phyloP scores from a whole-genome alignment of 164 flowering plant species.

The Akebia trifoliata region DNA sequence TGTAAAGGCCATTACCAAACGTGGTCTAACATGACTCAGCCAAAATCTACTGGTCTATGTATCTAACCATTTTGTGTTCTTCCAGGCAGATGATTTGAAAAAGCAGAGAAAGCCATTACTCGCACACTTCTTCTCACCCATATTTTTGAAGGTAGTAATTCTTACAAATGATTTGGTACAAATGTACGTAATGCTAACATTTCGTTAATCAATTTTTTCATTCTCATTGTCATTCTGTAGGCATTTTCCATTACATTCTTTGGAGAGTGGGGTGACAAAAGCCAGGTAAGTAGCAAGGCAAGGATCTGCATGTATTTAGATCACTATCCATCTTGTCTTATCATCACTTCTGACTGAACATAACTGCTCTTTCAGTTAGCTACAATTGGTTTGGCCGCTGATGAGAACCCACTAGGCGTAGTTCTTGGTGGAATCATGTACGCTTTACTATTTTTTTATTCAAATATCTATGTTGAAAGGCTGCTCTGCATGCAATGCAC shows the following conservation, averaged over 20 bases:
- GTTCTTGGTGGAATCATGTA: slow-evolving; percentile 96
- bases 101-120: slow-evolving; percentile 66
- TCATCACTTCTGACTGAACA: slow-evolving; percentile 5
- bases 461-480: neutral
- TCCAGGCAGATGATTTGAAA: slow-evolving; percentile 69
- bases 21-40: no score
- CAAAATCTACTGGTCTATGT: no score
- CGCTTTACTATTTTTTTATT: slow-evolving; percentile 16
- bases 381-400: slow-evolving; percentile 96
- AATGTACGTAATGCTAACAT: neutral
- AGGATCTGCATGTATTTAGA: neutral
- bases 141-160: slow-evolving; percentile 67
- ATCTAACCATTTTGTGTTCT: slow-evolving; percentile 7
- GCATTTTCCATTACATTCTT: slow-evolving; percentile 97
- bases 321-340: slow-evolving; percentile 3
- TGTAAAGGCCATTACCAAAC: no score
- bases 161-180: neutral
- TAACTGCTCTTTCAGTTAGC: slow-evolving; percentile 66
- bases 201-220: neutral
- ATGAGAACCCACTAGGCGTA: slow-evolving; percentile 93
- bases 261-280: slow-evolving; percentile 99
- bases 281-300: slow-evolving; percentile 58
- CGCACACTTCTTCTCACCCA: slow-evolving; percentile 82
- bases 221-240: slow-evolving; percentile 34
- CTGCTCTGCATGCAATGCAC: neutral